Evolutionary conservation across 495 filamentous ascomycete species (phyloP).

Genomic region (Barbatosphaeria neglecta): DNA sequence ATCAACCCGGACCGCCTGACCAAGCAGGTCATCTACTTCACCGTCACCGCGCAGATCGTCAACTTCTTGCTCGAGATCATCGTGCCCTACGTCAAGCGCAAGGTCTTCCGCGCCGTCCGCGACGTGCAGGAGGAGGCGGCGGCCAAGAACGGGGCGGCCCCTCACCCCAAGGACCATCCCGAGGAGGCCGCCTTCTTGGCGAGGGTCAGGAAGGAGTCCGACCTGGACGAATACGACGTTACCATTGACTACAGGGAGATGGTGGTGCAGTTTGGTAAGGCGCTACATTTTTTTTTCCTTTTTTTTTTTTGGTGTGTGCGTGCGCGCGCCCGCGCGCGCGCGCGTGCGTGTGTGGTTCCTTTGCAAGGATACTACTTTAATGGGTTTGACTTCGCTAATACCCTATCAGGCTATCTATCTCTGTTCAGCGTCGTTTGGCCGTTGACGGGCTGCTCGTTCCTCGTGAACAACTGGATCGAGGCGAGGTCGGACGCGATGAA

Average conservation of each 20-base stretch:
- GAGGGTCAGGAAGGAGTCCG: conserved; percentile 77
- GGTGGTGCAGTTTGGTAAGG: conserved; percentile 68
- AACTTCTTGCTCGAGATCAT: conserved; percentile 77
- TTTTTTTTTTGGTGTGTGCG: too few relatives aligned
- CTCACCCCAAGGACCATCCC: conserved; percentile 42
- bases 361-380: not conserved
- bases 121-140: conserved; percentile 49
- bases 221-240: conserved; percentile 76
- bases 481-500: conserved; percentile 89
- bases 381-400: conserved; percentile 10
- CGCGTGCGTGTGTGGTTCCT: too few relatives aligned
- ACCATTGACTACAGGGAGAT: conserved; percentile 85
- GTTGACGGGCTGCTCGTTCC: conserved; percentile 73
- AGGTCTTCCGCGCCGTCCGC: conserved; percentile 60
- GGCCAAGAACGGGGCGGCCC: conserved; percentile 28
- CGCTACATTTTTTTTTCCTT: too few relatives aligned
- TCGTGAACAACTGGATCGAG: conserved; percentile 95
- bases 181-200: conserved; percentile 69
- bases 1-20: conserved; percentile 77
- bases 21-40: conserved; percentile 94
- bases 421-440: conserved; percentile 93
- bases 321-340: too few relatives aligned
- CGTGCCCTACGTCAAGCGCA: conserved; percentile 74
- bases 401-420: conserved; percentile 62
- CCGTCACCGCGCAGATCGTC: conserved; percentile 88